Evolutionary conservation across 139 green algal species (phyloP).

Genomic region (Diplosphaera chodatii): DNA sequence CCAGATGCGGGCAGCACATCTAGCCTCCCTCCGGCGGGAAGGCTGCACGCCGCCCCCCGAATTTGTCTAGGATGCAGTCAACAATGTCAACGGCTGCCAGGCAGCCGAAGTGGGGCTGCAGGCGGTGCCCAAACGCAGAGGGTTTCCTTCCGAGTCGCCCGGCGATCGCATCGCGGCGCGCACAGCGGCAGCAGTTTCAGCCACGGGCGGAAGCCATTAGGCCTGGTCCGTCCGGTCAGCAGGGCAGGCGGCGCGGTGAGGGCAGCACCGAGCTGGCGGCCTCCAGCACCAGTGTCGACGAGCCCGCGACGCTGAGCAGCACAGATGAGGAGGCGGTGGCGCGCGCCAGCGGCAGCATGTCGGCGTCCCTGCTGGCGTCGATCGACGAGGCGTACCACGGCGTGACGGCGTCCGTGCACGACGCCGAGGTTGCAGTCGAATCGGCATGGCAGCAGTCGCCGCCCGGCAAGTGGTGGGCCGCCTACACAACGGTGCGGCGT

Average conservation of each 20-base stretch:
- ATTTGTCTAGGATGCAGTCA: too few relatives aligned
- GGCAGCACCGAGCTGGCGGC: not conserved
- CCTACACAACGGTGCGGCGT: slow-evolving; percentile 7
- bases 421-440: not conserved
- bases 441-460: not conserved
- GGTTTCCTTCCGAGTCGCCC: too few relatives aligned
- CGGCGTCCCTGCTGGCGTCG: not conserved
- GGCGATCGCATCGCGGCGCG: too few relatives aligned
- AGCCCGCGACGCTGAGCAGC: not conserved
- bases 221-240: not conserved
- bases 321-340: not conserved
- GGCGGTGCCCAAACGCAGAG: too few relatives aligned
- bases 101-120: too few relatives aligned
- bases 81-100: too few relatives aligned
- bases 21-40: too few relatives aligned
- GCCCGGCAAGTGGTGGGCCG: slow-evolving; percentile 1
- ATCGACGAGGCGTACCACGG: not conserved
- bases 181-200: too few relatives aligned
- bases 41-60: too few relatives aligned
- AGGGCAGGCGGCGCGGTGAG: not conserved
- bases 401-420: not conserved
- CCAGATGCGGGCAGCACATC: too few relatives aligned
- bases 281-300: not conserved
- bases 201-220: not conserved
- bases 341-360: not conserved